A percentile compares a stretch with the other conserved stretches of the same genome.
Conservation (phyloP, 805 yeast species). For the Yamadazyma laniorum region DNA sequence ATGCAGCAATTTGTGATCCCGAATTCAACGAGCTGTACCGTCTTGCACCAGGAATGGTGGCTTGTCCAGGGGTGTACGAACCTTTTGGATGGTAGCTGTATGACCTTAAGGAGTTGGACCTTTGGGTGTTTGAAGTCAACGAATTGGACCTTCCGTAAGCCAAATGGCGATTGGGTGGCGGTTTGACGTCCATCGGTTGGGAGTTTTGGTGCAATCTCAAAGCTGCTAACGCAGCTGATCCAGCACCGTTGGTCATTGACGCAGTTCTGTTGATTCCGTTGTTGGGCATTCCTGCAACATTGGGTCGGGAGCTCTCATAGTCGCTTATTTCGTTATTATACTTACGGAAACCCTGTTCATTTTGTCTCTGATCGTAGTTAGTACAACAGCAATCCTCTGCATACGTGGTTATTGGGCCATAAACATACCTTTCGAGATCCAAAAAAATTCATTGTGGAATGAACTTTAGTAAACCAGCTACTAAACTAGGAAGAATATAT, state of each 20-base stretch:
- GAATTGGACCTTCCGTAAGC: slow-evolving; percentile 21
- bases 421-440: slow-evolving; percentile 14
- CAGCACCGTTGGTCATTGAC: slow-evolving; percentile 33
- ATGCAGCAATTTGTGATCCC: slow-evolving; percentile 4
- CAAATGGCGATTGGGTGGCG: slow-evolving; percentile 4
- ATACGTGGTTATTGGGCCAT: neutral
- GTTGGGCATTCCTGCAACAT: slow-evolving; percentile 22
- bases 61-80: slow-evolving; percentile 36
- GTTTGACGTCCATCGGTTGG: slow-evolving; percentile 4
- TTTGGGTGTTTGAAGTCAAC: slow-evolving; percentile 10
- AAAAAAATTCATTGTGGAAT: slow-evolving; percentile 11
- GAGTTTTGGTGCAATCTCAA: slow-evolving; percentile 31
- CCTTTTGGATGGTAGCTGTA: slow-evolving; percentile 40
- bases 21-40: slow-evolving; percentile 21
- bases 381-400: neutral
- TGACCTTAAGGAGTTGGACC: slow-evolving; percentile 35
- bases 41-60: slow-evolving; percentile 15
- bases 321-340: slow-evolving; percentile 28
- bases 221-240: slow-evolving; percentile 43
- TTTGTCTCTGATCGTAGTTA: slow-evolving; percentile 14
- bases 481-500: too few relatives aligned
- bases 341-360: slow-evolving; percentile 35
- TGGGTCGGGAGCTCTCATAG: slow-evolving; percentile 13
- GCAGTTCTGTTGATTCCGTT: slow-evolving; percentile 19
- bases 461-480: too few relatives aligned